Evolutionary conservation across 495 filamentous ascomycete genomes (phyloP).

Genomic region (Penicillium bialowiezense): DNA sequence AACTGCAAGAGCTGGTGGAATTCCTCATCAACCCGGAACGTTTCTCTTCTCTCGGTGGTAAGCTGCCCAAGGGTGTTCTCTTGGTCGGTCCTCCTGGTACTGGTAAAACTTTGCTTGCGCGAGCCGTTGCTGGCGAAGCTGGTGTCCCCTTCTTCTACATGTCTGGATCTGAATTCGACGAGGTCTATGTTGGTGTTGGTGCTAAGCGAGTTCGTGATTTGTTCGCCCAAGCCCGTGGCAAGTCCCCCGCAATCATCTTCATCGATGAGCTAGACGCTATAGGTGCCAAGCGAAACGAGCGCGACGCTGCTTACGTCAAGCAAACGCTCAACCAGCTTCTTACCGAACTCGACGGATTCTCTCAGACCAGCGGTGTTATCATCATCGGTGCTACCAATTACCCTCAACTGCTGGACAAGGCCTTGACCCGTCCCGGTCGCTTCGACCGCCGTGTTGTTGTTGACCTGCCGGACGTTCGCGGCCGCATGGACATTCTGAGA

Average conservation of each 20-base stretch:
- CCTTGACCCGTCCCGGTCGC: slow-evolving; percentile 87
- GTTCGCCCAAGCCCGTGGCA: slow-evolving; percentile 81
- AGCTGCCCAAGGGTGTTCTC: slow-evolving; percentile 93
- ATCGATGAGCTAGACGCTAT: slow-evolving; percentile 98
- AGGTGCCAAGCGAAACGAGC: slow-evolving; percentile 86
- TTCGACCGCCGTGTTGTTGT: slow-evolving; percentile 92
- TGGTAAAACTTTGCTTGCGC: slow-evolving; percentile 95
- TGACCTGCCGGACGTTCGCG: slow-evolving; percentile 90
- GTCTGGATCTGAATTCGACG: slow-evolving; percentile 98
- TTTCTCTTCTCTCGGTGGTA: slow-evolving; percentile 89
- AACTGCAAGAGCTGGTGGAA: slow-evolving; percentile 93
- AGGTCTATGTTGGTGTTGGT: slow-evolving; percentile 96
- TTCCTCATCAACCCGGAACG: slow-evolving; percentile 89
- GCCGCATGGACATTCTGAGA: slow-evolving; percentile 84
- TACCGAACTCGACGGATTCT: slow-evolving; percentile 97
- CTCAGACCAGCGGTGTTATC: slow-evolving; percentile 89
- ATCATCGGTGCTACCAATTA: slow-evolving; percentile 96
- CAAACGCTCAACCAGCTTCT: slow-evolving; percentile 97
- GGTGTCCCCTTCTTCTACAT: slow-evolving; percentile 99
- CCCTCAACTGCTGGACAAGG: slow-evolving; percentile 89
- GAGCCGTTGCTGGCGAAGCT: slow-evolving; percentile 94
- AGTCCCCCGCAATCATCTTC: slow-evolving; percentile 94
- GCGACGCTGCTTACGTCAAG: slow-evolving; percentile 93
- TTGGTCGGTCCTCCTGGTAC: slow-evolving; percentile 95
- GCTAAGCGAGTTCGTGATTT: slow-evolving; percentile 96